Base-by-base conservation (phyloP, 495 filamentous ascomycete species). In the Penicillium ochrochloron region DNA sequence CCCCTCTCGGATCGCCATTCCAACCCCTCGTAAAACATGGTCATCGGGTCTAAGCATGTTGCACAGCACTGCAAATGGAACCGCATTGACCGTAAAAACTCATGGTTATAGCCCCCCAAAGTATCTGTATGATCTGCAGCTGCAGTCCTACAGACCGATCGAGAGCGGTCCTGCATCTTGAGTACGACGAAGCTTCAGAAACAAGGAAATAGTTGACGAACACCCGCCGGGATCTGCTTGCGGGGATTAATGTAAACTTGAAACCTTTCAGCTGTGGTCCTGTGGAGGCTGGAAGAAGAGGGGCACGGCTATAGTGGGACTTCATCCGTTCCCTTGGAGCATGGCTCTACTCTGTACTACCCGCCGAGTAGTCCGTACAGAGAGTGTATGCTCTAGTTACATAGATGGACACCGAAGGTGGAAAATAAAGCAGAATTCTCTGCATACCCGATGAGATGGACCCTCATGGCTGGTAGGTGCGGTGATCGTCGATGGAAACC, bases 401-500 rank as follows among this genome's bases (percentile, higher is more conserved):
- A 23, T 17, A n/a, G 48, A 52, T 31, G 48, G 25, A n/a, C 48
- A 12, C 48, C 48, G 48, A 31, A 31, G 52, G 52, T 31, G 12
- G 29, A 25, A 8, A 21, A 33, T 42, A 31, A 61, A 58, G 59
- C 35, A 41, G 42, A n/a, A 1, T 51, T 41, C 37, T 39, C 29
- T 39, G 39, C 27, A 59, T 51, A 58, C 31, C 44, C 35, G 53
- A 51, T 27, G 27, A 19, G 42, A 17, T 31, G 31, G 33, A 33
- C 10, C 39, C 48, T 56, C 25, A 42, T 55, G 60, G 61, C 44
- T 42, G 37, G 14, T 35, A n/a, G 5, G 55, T 56, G 53, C 59
- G 44, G 61, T 65, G 66, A 68, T 65, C 62, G 25, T 37, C 66
- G 31, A 50, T 21, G 56, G 44, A 27, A 48, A 66, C 68, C 68